phyloP scores from a whole-genome alignment of 306 rosid species.

The Gynostemma pentaphyllum region DNA sequence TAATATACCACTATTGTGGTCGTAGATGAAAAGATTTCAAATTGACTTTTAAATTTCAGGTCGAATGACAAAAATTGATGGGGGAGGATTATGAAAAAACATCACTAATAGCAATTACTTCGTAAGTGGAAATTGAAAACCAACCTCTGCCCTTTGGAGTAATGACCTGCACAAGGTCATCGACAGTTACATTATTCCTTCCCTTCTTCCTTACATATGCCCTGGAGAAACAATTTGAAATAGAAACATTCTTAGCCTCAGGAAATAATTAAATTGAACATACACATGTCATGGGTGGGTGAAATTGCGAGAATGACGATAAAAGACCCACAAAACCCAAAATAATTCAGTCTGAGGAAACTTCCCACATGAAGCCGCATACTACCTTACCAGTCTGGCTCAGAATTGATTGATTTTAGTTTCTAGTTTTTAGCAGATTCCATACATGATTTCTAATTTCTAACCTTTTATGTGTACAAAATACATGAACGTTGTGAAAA shows the following conservation, averaged over 20 bases:
- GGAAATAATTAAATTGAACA: background rate
- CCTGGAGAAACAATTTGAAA: constrained; percentile 20
- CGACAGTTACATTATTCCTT: constrained; percentile 68
- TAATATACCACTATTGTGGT: background rate
- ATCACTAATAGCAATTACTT: background rate
- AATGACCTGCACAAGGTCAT: constrained; percentile 72
- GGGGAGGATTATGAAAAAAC: background rate
- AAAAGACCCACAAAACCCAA: background rate
- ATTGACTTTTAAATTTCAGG: background rate
- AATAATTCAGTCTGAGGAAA: background rate
- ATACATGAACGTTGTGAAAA: too few species aligned
- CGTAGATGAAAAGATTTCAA: background rate
- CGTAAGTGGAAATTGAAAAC: constrained; percentile 1
- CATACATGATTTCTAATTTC: too few species aligned
- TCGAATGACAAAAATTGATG: background rate
- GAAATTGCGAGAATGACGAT: background rate
- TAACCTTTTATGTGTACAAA: too few species aligned
- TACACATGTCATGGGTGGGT: too few species aligned
- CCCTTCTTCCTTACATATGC: constrained; percentile 77
- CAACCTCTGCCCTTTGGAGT: constrained; percentile 89
- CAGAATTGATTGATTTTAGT: too few species aligned
- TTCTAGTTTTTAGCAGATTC: too few species aligned
- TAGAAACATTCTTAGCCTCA: background rate
- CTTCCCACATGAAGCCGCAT: background rate
- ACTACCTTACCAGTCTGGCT: too few species aligned